phyloP scores from a whole-genome alignment of 108 stramenopile species.

The Fragilariopsis cylindrus region DNA sequence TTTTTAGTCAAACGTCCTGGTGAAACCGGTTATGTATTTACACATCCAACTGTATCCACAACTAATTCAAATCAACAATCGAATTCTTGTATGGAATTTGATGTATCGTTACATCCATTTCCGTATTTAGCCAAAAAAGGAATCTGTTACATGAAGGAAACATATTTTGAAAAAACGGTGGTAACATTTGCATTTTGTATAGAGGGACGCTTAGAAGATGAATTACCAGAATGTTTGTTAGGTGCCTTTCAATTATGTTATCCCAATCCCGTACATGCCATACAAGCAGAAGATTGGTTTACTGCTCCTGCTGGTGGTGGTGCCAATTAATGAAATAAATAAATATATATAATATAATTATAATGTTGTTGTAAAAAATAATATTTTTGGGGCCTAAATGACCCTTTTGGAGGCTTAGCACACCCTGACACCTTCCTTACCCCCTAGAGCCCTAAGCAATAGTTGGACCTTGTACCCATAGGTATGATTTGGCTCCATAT shows the following conservation, averaged over 20 bases:
- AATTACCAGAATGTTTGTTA: constrained; percentile 81
- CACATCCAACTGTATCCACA: constrained; percentile 36
- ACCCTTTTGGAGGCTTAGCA: too few relatives aligned
- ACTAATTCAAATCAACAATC: too few relatives aligned
- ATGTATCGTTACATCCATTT: constrained; percentile 79
- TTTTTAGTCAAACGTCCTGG: constrained; percentile 83
- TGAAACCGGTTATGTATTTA: constrained; percentile 69
- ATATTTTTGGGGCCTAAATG: too few relatives aligned
- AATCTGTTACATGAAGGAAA: constrained; percentile 73
- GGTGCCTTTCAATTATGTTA: constrained; percentile 69
- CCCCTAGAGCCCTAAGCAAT: too few relatives aligned
- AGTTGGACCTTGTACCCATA: too few relatives aligned
- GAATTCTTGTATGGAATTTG: constrained; percentile 75
- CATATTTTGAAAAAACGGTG: constrained; percentile 66
- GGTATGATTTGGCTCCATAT: too few relatives aligned
- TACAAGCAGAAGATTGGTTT: constrained; percentile 67
- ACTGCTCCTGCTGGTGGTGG: constrained; percentile 12
- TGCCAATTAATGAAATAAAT: too few relatives aligned
- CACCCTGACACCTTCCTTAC: too few relatives aligned
- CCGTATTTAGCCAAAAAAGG: constrained; percentile 82
- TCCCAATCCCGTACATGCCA: constrained; percentile 61
- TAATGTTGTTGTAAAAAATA: too few relatives aligned
- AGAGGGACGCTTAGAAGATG: constrained; percentile 77
- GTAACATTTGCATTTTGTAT: constrained; percentile 78
- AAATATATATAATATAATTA: too few relatives aligned